Percentiles rank a stretch among this genome's conserved stretches.
These are phyloP conservation scores for Hypoxylon sp. DNA, from an alignment of 2,329 filamentous ascomycete species.

Conservation along the genomic window DNA sequence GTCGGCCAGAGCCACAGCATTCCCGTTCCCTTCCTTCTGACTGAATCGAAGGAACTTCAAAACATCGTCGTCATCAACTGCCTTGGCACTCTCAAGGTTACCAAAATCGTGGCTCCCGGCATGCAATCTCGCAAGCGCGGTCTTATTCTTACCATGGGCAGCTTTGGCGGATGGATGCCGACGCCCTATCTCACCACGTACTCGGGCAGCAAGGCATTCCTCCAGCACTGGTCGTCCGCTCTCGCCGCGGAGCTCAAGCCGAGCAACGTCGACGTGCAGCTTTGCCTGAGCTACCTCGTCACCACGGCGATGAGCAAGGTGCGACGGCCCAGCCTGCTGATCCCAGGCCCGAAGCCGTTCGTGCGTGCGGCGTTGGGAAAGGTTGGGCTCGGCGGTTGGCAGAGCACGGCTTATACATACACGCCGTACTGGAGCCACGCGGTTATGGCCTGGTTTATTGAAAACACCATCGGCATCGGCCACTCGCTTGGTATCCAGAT, in stretches of 20 bases:
- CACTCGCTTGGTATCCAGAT: constrained; percentile 56
- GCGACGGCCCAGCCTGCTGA: constrained; percentile 75
- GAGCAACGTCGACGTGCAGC: constrained; percentile 85
- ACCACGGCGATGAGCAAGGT: constrained; percentile 98
- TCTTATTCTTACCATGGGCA: constrained; percentile 95
- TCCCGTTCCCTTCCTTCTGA: constrained; percentile 86
- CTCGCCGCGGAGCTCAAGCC: constrained; percentile 83
- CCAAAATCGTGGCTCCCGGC: constrained; percentile 81
- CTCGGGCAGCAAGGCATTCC: constrained; percentile 96
- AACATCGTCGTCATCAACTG: constrained; percentile 97
- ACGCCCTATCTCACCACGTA: constrained; percentile 95
- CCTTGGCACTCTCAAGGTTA: constrained; percentile 85
- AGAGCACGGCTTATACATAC: constrained; percentile 81
- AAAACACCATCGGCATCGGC: constrained; percentile 62
- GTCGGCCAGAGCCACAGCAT: constrained; percentile 95
- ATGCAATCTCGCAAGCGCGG: constrained; percentile 87
- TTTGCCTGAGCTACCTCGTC: constrained; percentile 91
- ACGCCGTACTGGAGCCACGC: constrained; percentile 95
- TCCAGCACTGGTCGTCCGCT: constrained; percentile 93
- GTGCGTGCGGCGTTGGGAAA: constrained; percentile 81
- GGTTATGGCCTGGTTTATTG: constrained; percentile 83
- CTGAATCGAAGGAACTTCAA: constrained; percentile 78
- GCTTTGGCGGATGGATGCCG: constrained; percentile 90
- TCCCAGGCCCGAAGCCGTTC: constrained; percentile 84
- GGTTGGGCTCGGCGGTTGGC: constrained; percentile 81